Base-by-base conservation (phyloP, 331 rosid species). In the Cydonia oblonga region DNA sequence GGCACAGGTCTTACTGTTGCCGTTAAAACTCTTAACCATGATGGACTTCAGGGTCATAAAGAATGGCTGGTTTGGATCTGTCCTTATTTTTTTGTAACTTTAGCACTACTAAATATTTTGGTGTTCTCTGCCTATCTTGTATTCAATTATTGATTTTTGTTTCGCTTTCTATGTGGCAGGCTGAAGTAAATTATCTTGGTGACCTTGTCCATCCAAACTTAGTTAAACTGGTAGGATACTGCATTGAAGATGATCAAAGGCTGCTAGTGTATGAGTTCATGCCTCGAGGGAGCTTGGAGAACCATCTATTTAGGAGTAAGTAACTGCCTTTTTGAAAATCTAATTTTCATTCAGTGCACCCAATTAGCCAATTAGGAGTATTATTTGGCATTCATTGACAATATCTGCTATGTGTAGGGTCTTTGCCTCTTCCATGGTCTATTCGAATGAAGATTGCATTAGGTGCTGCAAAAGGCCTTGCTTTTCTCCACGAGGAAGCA, bases 1-100 rank as follows among this genome's bases (percentile, higher is more conserved):
- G 98, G 98, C 75, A 92, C 96, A 26, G 98, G 98, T 77, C 98
- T 92, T 82, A 92, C 98, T 22, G 98, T 92, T 67, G 98, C 98
- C 12, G 98, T 92, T 24, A 92, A 92, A 74, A 92, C 96, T 69
- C 96, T 92, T 60, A 92, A 92, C 89, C 98, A 90, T 64, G 96
- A 92, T 64, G 98, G 98, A 57, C 96, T 92, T 65, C 98, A 92
- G 90, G 98, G 98, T 70, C 98, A 92, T 77, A 92, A 92, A 87
- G 96, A 90, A 75, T 92, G 96, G 98, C 96, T 92, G 96, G 98
- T 92, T 79, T 56, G 96, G 72, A 77, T 56, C 78, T 85, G 71
- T 73, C 59, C 82, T 72, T 25, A 22, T 63, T 52, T 69, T 64
- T 62, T 69, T 46, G 64, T 29, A 29, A 66, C 23, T 70, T 49